Conservation (phyloP, 441 rosid genomes). For the Croton laevigatus region DNA sequence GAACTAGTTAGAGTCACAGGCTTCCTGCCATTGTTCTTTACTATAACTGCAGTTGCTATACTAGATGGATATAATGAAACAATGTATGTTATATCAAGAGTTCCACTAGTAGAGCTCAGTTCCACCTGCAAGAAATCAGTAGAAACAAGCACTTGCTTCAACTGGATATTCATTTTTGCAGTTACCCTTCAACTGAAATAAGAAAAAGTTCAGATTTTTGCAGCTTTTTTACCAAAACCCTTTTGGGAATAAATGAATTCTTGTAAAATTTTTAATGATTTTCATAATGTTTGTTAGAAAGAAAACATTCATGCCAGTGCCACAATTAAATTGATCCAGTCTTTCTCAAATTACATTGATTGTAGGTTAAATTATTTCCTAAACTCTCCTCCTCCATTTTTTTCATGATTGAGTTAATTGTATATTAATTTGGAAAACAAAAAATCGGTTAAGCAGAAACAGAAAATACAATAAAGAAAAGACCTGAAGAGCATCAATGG, state of each 20-base stretch:
- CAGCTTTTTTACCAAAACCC: too few relatives aligned
- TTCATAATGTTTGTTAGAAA: too few relatives aligned
- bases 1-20: constrained; percentile 64
- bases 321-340: not conserved
- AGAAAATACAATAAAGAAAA: not conserved
- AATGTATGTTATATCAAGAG: constrained; percentile 60
- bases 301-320: too few relatives aligned
- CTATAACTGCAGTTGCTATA: constrained; percentile 74
- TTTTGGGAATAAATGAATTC: not conserved
- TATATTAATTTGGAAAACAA: not conserved
- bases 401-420: not conserved
- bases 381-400: not conserved
- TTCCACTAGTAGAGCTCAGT: constrained; percentile 55
- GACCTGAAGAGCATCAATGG: constrained; percentile 97
- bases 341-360: not conserved
- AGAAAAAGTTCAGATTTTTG: not conserved
- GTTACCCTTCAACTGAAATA: not conserved
- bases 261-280: too few relatives aligned
- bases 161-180: not conserved
- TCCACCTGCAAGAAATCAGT: constrained; percentile 54
- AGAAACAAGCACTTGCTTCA: not conserved
- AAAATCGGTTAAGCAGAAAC: not conserved
- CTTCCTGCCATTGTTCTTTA: constrained; percentile 71
- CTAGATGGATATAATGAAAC: constrained; percentile 72
- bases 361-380: not conserved